Conservation (phyloP, 73 alveolate genomes). For the Tetrahymena thermophila region DNA sequence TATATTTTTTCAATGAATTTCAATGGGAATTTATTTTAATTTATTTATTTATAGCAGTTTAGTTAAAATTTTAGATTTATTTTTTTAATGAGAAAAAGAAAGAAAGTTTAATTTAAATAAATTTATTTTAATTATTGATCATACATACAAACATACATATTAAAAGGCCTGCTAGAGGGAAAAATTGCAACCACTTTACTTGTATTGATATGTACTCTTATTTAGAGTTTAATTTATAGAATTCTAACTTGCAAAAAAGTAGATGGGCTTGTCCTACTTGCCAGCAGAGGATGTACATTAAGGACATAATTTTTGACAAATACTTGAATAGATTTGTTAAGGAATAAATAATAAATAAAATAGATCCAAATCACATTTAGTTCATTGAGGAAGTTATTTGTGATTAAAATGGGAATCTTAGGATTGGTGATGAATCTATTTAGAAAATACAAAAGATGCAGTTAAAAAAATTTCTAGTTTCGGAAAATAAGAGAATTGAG, state of each 20-base stretch:
- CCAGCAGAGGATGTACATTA: neutral
- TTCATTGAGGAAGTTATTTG: neutral
- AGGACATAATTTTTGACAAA: neutral
- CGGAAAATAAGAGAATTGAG: neutral
- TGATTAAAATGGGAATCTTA: neutral
- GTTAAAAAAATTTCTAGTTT: neutral
- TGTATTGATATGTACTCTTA: neutral
- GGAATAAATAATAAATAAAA: neutral
- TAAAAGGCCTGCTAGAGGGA: neutral
- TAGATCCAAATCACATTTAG: neutral
- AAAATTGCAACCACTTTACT: neutral
- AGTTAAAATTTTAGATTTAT: too few species aligned
- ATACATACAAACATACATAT: too few species aligned
- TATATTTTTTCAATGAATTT: too few species aligned
- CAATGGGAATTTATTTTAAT: too few species aligned
- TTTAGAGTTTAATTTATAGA: neutral
- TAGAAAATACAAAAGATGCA: neutral
- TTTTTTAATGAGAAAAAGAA: too few species aligned
- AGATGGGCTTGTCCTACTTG: neutral
- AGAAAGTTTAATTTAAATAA: too few species aligned
- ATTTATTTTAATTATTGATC: too few species aligned
- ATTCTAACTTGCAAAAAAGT: neutral
- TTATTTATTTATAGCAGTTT: too few species aligned
- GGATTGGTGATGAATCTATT: neutral
- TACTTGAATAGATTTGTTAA: neutral